These are phyloP conservation scores for Hydrangea macrophylla DNA, from an alignment of 148 eudicot species.

Conservation along the genomic window DNA sequence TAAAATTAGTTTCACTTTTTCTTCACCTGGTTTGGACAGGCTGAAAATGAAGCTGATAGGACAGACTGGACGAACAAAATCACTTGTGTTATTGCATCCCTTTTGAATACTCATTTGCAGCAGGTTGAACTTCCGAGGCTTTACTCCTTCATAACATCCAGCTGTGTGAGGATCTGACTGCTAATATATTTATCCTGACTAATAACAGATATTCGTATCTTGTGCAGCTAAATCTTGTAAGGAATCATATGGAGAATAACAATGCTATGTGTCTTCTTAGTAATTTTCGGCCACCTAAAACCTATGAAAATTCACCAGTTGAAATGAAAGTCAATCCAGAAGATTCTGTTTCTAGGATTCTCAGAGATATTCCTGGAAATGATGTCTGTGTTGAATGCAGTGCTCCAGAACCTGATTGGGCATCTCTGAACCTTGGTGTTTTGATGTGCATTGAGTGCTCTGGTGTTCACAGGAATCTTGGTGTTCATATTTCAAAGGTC, in stretches of 20 bases:
- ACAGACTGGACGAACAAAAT: conserved; percentile 89
- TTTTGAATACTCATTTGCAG: conserved; percentile 75
- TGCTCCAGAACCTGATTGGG: conserved; percentile 89
- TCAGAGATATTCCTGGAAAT: conserved; percentile 79
- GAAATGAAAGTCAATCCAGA: conserved; percentile 42
- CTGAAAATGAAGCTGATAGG: conserved; percentile 91
- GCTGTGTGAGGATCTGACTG: not conserved
- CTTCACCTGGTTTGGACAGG: conserved; percentile 47
- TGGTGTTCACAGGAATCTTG: conserved; percentile 92
- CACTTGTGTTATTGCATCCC: conserved; percentile 81
- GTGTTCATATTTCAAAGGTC: conserved; percentile 97
- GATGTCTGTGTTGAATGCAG: conserved; percentile 76
- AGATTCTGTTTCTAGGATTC: conserved; percentile 51
- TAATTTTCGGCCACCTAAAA: conserved; percentile 33
- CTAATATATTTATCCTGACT: conserved; percentile 3
- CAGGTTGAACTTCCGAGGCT: conserved; percentile 43
- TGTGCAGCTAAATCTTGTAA: conserved; percentile 46
- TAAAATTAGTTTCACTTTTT: no score
- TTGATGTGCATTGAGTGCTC: conserved; percentile 91
- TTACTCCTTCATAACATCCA: conserved; percentile 6
- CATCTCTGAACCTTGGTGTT: conserved; percentile 86
- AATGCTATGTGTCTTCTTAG: conserved; percentile 16
- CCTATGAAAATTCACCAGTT: conserved; percentile 24
- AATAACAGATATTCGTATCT: conserved; percentile 16
- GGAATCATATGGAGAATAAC: conserved; percentile 27